phyloP scores from a whole-genome alignment of 2,329 filamentous ascomycete species.

The Myriosclerotinia curreyana region DNA sequence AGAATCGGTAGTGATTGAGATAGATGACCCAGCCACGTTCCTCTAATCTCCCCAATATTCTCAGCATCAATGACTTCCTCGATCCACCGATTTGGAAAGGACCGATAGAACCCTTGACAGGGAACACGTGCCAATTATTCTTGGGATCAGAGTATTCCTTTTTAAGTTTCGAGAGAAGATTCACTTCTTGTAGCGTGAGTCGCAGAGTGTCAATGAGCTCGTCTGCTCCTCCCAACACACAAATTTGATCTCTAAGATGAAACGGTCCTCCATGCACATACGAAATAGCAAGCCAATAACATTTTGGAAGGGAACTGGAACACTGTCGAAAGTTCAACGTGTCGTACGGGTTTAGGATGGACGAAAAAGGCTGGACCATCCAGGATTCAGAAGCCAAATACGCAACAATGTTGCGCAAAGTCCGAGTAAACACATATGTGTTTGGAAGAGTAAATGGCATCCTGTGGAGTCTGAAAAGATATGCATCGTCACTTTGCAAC shows the following conservation, averaged over 20 bases:
- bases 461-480: constrained; percentile 2
- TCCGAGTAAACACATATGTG: neutral
- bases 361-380: neutral
- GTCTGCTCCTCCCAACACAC: constrained; percentile 10
- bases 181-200: constrained; percentile 16
- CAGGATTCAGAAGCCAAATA: constrained; percentile 13
- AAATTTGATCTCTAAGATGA: neutral
- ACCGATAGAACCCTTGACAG: neutral
- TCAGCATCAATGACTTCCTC: constrained; percentile 10
- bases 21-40: constrained; percentile 18
- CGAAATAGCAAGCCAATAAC: constrained; percentile 14
- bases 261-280: neutral
- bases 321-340: constrained; percentile 5
- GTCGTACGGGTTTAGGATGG: neutral
- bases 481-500: neutral
- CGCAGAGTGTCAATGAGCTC: constrained; percentile 18
- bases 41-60: constrained; percentile 18
- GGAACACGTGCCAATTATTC: neutral
- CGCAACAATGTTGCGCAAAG: constrained; percentile 15
- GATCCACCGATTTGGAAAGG: neutral
- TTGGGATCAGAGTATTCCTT: neutral
- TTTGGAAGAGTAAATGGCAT: constrained; percentile 2
- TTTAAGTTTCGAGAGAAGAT: neutral
- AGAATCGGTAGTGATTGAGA: neutral
- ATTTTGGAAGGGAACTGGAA: constrained; percentile 3